Evolutionary conservation across 2,329 filamentous ascomycete genomes (phyloP).

Genomic region (Chalara sp.): DNA sequence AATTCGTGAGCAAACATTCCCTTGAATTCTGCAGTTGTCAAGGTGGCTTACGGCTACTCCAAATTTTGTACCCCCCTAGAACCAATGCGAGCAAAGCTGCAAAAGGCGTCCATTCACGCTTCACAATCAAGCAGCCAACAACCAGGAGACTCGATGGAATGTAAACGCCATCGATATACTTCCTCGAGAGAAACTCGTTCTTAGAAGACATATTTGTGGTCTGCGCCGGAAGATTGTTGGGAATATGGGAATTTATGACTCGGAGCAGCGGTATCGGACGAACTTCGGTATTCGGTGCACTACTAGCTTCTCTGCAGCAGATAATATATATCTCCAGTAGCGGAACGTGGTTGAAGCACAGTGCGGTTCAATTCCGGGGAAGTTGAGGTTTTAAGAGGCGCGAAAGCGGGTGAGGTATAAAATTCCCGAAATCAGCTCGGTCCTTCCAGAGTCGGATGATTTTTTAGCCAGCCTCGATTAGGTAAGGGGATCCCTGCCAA

Average conservation of each 20-base stretch:
- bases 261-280: too few species aligned
- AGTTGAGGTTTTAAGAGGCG: too few species aligned
- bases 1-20: slow-evolving; percentile 6
- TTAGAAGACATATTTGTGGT: slow-evolving; percentile 7
- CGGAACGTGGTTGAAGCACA: too few species aligned
- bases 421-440: too few species aligned
- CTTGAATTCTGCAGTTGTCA: not conserved
- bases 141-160: slow-evolving; percentile 76
- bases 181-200: slow-evolving; percentile 36
- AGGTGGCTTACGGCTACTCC: slow-evolving; percentile 28
- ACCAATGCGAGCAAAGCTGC: slow-evolving; percentile 60
- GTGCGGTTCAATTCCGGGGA: too few species aligned
- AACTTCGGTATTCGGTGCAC: too few species aligned
- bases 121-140: slow-evolving; percentile 68
- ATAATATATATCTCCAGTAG: too few species aligned
- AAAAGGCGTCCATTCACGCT: slow-evolving; percentile 69
- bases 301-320: too few species aligned
- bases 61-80: slow-evolving; percentile 67
- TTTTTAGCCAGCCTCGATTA: too few species aligned
- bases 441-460: too few species aligned
- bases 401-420: too few species aligned
- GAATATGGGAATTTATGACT: not conserved
- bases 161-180: slow-evolving; percentile 74
- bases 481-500: too few species aligned
- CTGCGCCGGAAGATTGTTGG: slow-evolving; percentile 13